Evolutionary conservation across 441 rosid species (phyloP).

Genomic region (Codiaeum variegatum): DNA sequence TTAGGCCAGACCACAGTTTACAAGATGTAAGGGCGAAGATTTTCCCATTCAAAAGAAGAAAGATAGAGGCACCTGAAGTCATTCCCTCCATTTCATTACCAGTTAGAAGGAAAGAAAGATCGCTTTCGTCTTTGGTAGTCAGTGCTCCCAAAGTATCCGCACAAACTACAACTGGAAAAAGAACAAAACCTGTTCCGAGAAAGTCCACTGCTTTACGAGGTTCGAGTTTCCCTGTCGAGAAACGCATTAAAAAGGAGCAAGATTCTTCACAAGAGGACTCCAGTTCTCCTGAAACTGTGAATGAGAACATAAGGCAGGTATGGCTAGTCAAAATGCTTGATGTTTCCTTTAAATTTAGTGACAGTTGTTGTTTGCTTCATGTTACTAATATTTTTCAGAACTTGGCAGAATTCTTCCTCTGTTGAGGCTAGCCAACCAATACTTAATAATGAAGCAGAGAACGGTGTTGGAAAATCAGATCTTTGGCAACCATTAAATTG

Average conservation of each 20-base stretch:
- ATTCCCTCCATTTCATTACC: conserved; percentile 41
- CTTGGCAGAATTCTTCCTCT: conserved; percentile 48
- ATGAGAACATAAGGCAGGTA: conserved; percentile 45
- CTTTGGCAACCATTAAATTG: conserved; percentile 71
- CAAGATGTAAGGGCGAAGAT: conserved; percentile 68
- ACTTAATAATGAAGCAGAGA: conserved; percentile 29
- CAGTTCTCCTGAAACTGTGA: conserved; percentile 43
- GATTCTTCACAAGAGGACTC: conserved; percentile 42
- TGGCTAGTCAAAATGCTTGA: conserved; percentile 16
- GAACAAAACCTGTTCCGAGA: conserved; percentile 45
- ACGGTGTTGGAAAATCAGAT: conserved; percentile 42
- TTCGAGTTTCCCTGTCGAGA: conserved; percentile 35
- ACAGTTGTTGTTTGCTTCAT: conserved; percentile 23
- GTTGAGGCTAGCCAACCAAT: conserved; percentile 48
- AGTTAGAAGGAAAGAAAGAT: conserved; percentile 61
- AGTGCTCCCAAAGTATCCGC: conserved; percentile 50
- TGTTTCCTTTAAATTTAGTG: conserved; percentile 6
- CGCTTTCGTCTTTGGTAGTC: conserved; percentile 62
- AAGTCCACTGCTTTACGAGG: conserved; percentile 44
- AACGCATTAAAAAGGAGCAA: conserved; percentile 49
- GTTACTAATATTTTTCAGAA: conserved; percentile 21
- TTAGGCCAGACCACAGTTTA: conserved; percentile 73
- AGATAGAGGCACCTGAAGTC: conserved; percentile 49
- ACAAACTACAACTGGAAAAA: conserved; percentile 52
- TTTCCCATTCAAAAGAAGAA: conserved; percentile 60